Conservation (phyloP, 2,329 filamentous ascomycete species). For the Trichophyton equinum region DNA sequence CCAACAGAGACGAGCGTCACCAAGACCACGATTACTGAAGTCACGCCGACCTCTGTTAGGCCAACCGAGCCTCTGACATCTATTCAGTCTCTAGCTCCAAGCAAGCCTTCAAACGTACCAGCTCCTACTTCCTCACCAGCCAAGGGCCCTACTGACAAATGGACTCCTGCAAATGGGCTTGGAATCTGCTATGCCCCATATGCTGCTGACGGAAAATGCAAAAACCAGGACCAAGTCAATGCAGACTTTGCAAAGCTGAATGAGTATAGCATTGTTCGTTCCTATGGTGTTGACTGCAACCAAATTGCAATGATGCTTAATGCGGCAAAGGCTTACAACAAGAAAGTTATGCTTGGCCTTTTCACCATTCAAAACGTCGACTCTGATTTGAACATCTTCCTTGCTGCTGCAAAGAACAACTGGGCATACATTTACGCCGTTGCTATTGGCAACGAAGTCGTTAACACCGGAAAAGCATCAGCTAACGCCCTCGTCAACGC, state of each 20-base stretch:
- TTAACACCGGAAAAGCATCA: constrained; percentile 50
- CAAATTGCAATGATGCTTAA: constrained; percentile 52
- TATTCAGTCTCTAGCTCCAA: background rate
- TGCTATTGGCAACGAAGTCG: constrained; percentile 67
- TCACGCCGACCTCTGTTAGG: background rate
- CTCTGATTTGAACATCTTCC: constrained; percentile 48
- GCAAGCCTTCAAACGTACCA: background rate
- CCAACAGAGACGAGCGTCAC: background rate
- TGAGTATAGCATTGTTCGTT: constrained; percentile 52
- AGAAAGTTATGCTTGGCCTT: constrained; percentile 64
- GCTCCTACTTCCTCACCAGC: background rate
- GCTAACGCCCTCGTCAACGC: constrained; percentile 31
- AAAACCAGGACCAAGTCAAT: constrained; percentile 49
- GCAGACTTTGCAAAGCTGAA: constrained; percentile 50
- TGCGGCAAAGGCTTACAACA: constrained; percentile 50
- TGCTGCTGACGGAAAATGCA: constrained; percentile 49
- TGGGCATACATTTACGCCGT: constrained; percentile 61
- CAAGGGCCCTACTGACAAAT: background rate
- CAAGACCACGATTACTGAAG: background rate
- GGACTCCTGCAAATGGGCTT: constrained; percentile 17
- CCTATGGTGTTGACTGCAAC: constrained; percentile 71
- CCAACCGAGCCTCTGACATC: background rate
- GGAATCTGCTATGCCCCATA: constrained; percentile 51
- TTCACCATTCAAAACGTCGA: constrained; percentile 49
- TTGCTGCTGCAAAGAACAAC: constrained; percentile 46